Evolutionary conservation across 2,329 filamentous ascomycete species (phyloP), one percentile per base, ranked within the genome.

Genomic region (Plenodomus tracheiphilus): DNA sequence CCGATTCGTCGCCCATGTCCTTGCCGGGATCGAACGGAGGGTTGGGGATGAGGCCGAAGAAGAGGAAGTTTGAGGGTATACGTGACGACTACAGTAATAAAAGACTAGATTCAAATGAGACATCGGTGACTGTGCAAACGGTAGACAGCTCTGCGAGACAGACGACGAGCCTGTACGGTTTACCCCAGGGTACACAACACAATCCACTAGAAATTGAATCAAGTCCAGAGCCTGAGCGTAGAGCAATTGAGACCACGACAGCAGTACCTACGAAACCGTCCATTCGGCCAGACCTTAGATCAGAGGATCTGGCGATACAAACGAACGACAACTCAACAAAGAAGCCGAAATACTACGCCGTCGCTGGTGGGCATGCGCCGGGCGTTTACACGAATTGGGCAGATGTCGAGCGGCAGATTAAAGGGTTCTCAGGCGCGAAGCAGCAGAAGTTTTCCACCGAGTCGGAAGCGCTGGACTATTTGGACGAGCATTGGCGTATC

Each of bases 391-490:
- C 78, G 2, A 78, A 81, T 41, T 86, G 91, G 91, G 71, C 79
- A 11, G 81, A 85, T 25, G 89, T 87, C 8, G 79, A 86, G 50
- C 77, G 83, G 56, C 87, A 92, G 56, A 88, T 94, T 51, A 82
- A 78, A 21, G 88, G 87, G 1, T 86, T 85, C 67, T 86, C 86
- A 59, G 85, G 84, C 4, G 81, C 83, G 6, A 83, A 80, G 51
- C 82, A 77, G 44, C 75, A 73, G 58, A 70, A 67, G 2, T 80
- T 80, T 49, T 62, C 71, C 32, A 78, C 73, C 8, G 57, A 65
- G 19, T 78, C 78, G 43, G 90, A 94, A 70, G 93, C 93, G 0
- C 84, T 92, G 64, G 82, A 82, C n/a, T 97, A 88, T 68, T 87
- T 96, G 9, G 42, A 58, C 18, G 52, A 56, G n/a, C 47, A 58